phyloP scores from a whole-genome alignment of 257 asterid species.

The Phtheirospermum japonicum region DNA sequence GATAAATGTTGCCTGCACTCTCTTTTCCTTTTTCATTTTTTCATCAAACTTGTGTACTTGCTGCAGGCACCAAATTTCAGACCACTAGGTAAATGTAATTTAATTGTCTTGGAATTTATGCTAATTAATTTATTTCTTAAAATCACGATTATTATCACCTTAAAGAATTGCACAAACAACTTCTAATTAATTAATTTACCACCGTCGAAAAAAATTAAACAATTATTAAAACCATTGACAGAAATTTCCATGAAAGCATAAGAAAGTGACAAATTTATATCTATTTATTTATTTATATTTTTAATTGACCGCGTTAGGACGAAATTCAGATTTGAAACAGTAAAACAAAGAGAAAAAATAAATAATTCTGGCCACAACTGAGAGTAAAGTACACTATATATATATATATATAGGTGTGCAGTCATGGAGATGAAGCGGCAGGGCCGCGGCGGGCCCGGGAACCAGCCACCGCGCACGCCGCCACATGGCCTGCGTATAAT shows the following conservation, averaged over 20 bases:
- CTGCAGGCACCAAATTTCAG: neutral
- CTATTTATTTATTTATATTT: neutral
- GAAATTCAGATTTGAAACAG: neutral
- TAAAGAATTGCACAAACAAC: too few relatives aligned
- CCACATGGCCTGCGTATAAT: neutral
- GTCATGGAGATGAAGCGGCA: neutral
- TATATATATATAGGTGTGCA: neutral
- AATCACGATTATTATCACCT: too few relatives aligned
- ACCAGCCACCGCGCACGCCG: conserved; percentile 6
- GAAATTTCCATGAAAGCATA: too few relatives aligned
- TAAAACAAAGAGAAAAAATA: neutral
- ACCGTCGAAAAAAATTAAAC: too few relatives aligned
- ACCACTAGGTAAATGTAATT: too few relatives aligned
- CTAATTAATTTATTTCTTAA: too few relatives aligned
- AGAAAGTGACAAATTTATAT: too few relatives aligned
- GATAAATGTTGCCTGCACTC: too few relatives aligned
- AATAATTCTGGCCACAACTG: neutral
- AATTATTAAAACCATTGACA: too few relatives aligned
- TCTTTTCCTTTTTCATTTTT: conserved; percentile 13
- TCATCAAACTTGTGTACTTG: conserved; percentile 16
- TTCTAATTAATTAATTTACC: too few relatives aligned
- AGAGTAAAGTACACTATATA: neutral
- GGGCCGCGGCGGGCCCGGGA: conserved; percentile 1
- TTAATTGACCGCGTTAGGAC: neutral
- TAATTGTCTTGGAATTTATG: too few relatives aligned